A percentile compares a stretch with the other conserved stretches of the same genome.
Evolutionary conservation across 192 early-diverging fungal genomes (phyloP).

Genomic region (Coemansia sp.): DNA sequence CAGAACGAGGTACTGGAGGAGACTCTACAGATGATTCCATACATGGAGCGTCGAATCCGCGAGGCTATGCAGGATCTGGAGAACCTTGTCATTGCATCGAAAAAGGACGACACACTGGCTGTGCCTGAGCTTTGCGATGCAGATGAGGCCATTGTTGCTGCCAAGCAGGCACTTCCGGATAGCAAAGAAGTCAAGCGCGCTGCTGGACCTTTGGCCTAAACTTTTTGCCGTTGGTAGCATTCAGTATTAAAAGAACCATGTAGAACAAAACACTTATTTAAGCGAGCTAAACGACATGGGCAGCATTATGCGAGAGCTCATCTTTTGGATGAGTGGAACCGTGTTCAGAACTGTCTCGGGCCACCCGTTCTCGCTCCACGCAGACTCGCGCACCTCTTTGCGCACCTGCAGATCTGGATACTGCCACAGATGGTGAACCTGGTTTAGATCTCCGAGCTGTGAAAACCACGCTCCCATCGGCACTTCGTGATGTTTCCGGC

Average conservation of each 20-base stretch:
- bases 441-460: slow-evolving; percentile 83
- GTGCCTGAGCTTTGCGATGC: slow-evolving; percentile 9
- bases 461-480: slow-evolving; percentile 97
- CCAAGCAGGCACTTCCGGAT: slow-evolving; percentile 4
- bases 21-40: slow-evolving; percentile 47
- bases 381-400: slow-evolving; percentile 85
- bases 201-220: not conserved
- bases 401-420: slow-evolving; percentile 86
- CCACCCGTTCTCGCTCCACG: slow-evolving; percentile 95
- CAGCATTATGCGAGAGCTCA: slow-evolving; percentile 78
- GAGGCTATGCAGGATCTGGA: slow-evolving; percentile 44
- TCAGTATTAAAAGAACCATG: not conserved
- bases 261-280: slow-evolving; percentile 39
- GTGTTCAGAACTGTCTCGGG: slow-evolving; percentile 89
- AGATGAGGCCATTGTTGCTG: slow-evolving; percentile 3
- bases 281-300: slow-evolving; percentile 78
- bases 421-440: slow-evolving; percentile 91
- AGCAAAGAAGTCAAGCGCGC: not conserved
- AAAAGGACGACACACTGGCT: not conserved
- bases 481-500: slow-evolving; percentile 80
- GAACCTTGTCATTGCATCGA: slow-evolving; percentile 18
- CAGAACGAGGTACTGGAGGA: slow-evolving; percentile 55
- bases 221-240: not conserved
- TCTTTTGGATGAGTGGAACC: slow-evolving; percentile 75
- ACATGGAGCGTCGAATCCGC: slow-evolving; percentile 41